These are phyloP conservation scores for Phaeotremella fagi DNA, from an alignment of 768 basidiomycete species.

Conservation along the genomic window DNA sequence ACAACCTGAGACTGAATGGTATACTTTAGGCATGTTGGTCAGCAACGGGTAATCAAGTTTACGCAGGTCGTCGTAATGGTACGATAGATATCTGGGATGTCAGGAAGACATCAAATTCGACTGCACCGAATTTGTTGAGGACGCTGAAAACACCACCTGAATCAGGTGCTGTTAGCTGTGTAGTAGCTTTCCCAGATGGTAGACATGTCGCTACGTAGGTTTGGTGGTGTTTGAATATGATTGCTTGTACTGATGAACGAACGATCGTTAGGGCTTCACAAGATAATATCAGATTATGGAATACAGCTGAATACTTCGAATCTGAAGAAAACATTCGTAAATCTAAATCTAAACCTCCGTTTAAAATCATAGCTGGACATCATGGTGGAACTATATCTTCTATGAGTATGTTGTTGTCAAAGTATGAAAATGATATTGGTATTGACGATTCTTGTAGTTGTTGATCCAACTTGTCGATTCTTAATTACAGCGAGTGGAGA, in stretches of 20 bases:
- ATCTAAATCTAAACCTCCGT: conserved; percentile 61
- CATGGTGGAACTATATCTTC: conserved; percentile 90
- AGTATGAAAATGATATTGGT: neutral
- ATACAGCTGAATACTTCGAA: conserved; percentile 72
- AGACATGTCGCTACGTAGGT: conserved; percentile 82
- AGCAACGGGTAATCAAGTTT: conserved; percentile 76
- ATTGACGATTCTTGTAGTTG: conserved; percentile 61
- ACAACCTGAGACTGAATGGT: no score
- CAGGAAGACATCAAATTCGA: conserved; percentile 60
- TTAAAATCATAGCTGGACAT: conserved; percentile 93
- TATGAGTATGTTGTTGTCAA: conserved; percentile 63
- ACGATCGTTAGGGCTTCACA: conserved; percentile 64
- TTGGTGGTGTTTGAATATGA: conserved; percentile 1
- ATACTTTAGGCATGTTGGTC: conserved; percentile 83
- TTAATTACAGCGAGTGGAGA: conserved; percentile 89
- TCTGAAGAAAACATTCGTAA: conserved; percentile 60
- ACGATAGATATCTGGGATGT: conserved; percentile 93
- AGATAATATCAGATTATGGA: conserved; percentile 92
- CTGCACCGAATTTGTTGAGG: conserved; percentile 72
- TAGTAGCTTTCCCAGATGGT: conserved; percentile 87
- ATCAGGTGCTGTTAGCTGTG: conserved; percentile 85
- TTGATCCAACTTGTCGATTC: conserved; percentile 78
- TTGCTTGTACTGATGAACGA: neutral
- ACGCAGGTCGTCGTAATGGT: conserved; percentile 84
- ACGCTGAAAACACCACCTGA: conserved; percentile 79